Base-by-base conservation (phyloP, 495 filamentous ascomycete genomes). In the Xylaria telfairii region DNA sequence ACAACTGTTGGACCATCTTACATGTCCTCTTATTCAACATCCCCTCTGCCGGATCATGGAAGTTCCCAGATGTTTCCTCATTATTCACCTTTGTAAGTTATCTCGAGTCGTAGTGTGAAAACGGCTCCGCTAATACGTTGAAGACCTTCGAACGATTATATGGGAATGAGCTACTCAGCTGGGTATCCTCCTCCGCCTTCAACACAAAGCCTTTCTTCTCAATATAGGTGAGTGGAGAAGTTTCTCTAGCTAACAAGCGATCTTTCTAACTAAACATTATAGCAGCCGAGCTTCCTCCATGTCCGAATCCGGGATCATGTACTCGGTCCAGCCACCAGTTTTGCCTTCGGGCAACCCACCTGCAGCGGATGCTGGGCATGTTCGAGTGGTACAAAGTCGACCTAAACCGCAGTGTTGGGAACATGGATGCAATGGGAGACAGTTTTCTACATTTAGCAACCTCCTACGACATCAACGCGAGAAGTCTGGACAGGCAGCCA, bases 401-500 rank as follows among this genome's bases (percentile, higher is more conserved):
- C 93, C 92, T 9, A 95, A 94, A 80, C 94, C 94, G 4, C 94
- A 96, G 78, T 97, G 94, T 81, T 97, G 92, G 92, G 94, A 97
- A 59, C 94, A 97, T 73, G 94, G 94, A 10, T 97, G 94, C 85
- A 96, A 97, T 75, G 94, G 94, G 34, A 90, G 94, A 19, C 92
- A 96, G 74, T 97, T 97, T 78, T 96, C 93, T 2, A 97, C 94
- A 15, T 97, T 97, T 77, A 96, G 93, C 89, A 97, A 97, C 78
- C 87, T 97, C 0, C 85, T 97, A 6, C 87, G 94, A 46, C 94
- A 97, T 76, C 94, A 97, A 77, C 88, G 94, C n/a, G 94, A 97
- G 78, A 97, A 96, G 78, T 95, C 93, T 1, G 94, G 94, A 10
- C 93, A 92, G 21, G 93, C 95, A 44, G 83, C 91, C 12, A 97